Conservation (phyloP, 306 rosid species). For the Urtica urens region DNA sequence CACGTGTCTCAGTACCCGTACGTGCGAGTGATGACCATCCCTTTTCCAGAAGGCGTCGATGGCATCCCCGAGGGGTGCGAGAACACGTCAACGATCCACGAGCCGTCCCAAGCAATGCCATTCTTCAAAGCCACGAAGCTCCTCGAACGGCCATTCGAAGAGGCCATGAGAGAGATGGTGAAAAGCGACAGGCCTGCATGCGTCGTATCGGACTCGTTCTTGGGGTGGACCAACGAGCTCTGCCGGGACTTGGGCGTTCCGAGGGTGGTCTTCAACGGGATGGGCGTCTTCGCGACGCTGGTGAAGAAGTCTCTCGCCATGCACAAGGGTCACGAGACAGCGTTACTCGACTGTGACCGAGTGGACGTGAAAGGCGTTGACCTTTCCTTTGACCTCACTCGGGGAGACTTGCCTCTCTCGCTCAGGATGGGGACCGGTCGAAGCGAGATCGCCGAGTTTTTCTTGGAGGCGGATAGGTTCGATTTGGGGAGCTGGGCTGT, state of each 20-base stretch:
- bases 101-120: neutral
- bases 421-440: slow-evolving; percentile 6
- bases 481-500: slow-evolving; percentile 21
- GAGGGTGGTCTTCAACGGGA: slow-evolving; percentile 21
- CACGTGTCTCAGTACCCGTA: neutral
- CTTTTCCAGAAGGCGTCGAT: slow-evolving; percentile 11
- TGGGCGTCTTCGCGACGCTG: slow-evolving; percentile 21
- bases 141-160: slow-evolving; percentile 17
- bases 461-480: slow-evolving; percentile 7
- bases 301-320: slow-evolving; percentile 18
- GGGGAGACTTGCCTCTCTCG: slow-evolving; percentile 10
- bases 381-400: slow-evolving; percentile 2
- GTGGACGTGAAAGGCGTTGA: slow-evolving; percentile 11
- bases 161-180: slow-evolving; percentile 8
- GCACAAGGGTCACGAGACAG: neutral
- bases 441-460: neutral
- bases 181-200: slow-evolving; percentile 13
- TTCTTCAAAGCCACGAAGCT: slow-evolving; percentile 17
- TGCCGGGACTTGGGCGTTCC: slow-evolving; percentile 19
- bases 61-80: slow-evolving; percentile 26
- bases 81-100: slow-evolving; percentile 15
- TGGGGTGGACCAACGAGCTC: slow-evolving; percentile 18
- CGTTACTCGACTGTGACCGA: neutral
- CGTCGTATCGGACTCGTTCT: slow-evolving; percentile 23
- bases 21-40: slow-evolving; percentile 11